Base-by-base conservation (phyloP, 192 early-diverging fungal species). In the Linnemannia zychae region DNA sequence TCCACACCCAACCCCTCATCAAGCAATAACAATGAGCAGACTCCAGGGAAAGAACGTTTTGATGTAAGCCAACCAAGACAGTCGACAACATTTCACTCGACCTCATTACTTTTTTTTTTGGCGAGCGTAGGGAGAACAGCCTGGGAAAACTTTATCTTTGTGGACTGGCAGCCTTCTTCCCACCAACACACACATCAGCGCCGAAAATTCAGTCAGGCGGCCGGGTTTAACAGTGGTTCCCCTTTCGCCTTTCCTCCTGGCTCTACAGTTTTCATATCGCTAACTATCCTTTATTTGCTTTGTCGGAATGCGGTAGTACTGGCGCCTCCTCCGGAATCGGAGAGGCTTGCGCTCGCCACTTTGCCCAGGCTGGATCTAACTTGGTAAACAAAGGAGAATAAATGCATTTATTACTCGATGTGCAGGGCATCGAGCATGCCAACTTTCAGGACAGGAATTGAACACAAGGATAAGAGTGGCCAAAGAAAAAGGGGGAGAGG, bases 311-410 rank as follows among this genome's bases (percentile, higher is more conserved):
- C 0, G 73, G 72, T 78, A 92, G 89, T 63, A 94, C 93, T 31
- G 94, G 94, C 16, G 93, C 94, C 28, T 90, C 90, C 24, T 87
- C 92, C 1, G 94, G 94, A 50, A 95, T 95, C 57, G 95, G 95
- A 57, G 88, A 91, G 79, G 93, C 93, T 24, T 88, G 87, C 34
- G 95, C 95, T 33, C 74, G 91, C 37, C 90, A 94, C 75, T 96
- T 94, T 77, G 93, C 94, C 37, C 81, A 89, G 33, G 88, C 83
- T 44, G 92, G 92, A 46, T 87, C 90, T 40, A 86, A 90, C 71
- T 77, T 96, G 73, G 90, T 94, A 88, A 38, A n/a, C 2, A 44
- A 44, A 9, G 4, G 9, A 57, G 20, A 63, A 31, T 13, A 63
- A n/a, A 2, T 9, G 24, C 28, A 31, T n/a, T n/a, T 6, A 63